These are phyloP conservation scores for Lasiodiplodia sp. DNA, from an alignment of 2,329 filamentous ascomycete species.

Conservation along the genomic window DNA sequence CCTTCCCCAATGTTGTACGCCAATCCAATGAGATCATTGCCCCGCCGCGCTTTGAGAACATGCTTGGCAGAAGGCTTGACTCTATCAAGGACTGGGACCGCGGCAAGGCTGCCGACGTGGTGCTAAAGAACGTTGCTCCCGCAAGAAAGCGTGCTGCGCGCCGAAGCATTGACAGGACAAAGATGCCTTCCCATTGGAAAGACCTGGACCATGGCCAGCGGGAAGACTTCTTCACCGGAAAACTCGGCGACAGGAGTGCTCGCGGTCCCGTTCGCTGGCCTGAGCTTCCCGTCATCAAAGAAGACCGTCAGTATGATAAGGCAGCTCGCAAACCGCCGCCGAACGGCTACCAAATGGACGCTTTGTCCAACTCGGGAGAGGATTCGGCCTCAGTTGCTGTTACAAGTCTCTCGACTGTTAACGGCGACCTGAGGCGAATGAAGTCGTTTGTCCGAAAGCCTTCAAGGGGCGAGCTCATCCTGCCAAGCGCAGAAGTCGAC, in stretches of 20 bases:
- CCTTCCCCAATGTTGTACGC: constrained; percentile 24
- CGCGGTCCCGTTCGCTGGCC: constrained; percentile 13
- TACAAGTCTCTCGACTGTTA: constrained; percentile 24
- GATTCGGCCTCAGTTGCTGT: constrained; percentile 24
- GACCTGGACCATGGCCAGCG: neutral
- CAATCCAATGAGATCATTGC: constrained; percentile 8
- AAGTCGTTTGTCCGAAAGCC: constrained; percentile 30
- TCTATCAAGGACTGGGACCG: constrained; percentile 15
- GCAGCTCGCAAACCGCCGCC: constrained; percentile 18
- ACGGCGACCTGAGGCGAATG: constrained; percentile 22
- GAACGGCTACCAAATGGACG: constrained; percentile 9
- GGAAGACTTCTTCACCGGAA: constrained; percentile 1
- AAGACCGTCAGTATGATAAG: constrained; percentile 16
- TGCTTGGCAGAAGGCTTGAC: constrained; percentile 8
- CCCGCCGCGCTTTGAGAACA: neutral
- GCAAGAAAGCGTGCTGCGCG: neutral
- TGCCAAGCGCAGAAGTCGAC: neutral
- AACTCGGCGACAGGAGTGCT: constrained; percentile 3
- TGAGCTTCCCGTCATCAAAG: constrained; percentile 13
- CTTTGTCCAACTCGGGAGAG: constrained; percentile 17
- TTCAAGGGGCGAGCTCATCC: constrained; percentile 12
- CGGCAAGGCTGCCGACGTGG: constrained; percentile 1
- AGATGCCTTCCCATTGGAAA: neutral
- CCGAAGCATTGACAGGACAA: neutral
- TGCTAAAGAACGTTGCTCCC: neutral